Base-by-base conservation (phyloP, 208 protist species). In the Wallacemonas collosoma region DNA sequence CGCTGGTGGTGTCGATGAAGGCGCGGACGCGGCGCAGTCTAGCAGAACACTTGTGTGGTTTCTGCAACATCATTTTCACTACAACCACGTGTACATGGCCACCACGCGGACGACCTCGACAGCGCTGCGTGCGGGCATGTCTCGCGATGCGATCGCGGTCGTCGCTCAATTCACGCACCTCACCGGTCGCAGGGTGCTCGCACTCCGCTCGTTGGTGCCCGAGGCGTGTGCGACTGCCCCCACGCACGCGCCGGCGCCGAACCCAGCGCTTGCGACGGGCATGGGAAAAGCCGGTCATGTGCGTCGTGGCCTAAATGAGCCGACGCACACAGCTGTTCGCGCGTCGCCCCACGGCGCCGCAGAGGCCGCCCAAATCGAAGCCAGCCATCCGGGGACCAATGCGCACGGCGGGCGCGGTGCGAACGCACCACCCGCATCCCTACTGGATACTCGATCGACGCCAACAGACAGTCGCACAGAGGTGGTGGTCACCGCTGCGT, bases 151-250 rank as follows among this genome's bases (percentile, higher is more conserved):
- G 2, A 61, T 89, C 2, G 84, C 77, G 39, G 74, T 77, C 2
- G 81, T 86, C 44, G 65, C 80, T 47, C 79, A 87, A 36, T 75
- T 69, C 14, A 55, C 89, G 35, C 65, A 76, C 14, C 79, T 81
- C 11, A 80, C 80, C 2, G 87, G 84, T 2, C 73, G 82, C 14
- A 79, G 83, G n/a, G 60, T 89, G 38, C 69, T 89, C 35, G 71
- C 76, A 12, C 73, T 78, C 44, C 70, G 72, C 50, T 17, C 47
- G 15, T 47, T 53, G 14, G 50, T 68, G 15, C 41, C 4, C 5
- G 40, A 39, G 41, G 39, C 57, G 7, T 39, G 39, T 26, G 26
- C 26, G 26, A 26, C 26, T 26, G 26, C 26, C 26, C 26, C 26
- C 26, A 26, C 26, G 26, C 26, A 26, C 26, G 26, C 26, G 26